These are phyloP conservation scores for Coniochaeta pulveracea DNA, from an alignment of 2,329 filamentous ascomycete species.

Conservation along the genomic window DNA sequence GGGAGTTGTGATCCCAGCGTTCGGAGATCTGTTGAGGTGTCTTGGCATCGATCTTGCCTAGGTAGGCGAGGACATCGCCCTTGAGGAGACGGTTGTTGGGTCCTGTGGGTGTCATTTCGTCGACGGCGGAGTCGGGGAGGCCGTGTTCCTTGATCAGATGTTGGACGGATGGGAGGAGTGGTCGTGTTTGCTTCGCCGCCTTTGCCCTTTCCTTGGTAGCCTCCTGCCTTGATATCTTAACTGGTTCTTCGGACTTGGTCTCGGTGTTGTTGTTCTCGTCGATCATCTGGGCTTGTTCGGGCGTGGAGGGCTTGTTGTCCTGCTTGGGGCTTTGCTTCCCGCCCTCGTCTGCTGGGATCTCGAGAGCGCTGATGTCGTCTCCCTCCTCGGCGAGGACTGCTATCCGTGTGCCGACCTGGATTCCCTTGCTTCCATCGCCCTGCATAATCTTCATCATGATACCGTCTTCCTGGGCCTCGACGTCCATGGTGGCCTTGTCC, in stretches of 20 bases:
- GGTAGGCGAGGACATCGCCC: constrained; percentile 84
- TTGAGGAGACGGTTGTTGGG: constrained; percentile 84
- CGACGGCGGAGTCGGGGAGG: constrained; percentile 61
- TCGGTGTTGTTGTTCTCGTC: constrained; percentile 11
- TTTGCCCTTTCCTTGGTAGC: constrained; percentile 34
- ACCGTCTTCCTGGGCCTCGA: constrained; percentile 85
- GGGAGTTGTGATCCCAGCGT: constrained; percentile 62
- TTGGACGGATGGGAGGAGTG: constrained; percentile 72
- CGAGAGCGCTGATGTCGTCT: constrained; percentile 64
- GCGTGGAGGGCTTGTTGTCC: constrained; percentile 15
- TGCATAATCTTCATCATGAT: constrained; percentile 74
- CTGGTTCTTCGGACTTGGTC: constrained; percentile 8
- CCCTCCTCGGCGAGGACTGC: constrained; percentile 72
- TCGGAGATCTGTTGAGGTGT: constrained; percentile 62
- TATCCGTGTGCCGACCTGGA: constrained; percentile 72
- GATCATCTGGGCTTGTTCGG: constrained; percentile 13
- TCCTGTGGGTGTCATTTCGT: constrained; percentile 77
- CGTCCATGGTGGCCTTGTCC: constrained; percentile 90
- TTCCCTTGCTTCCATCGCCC: constrained; percentile 60
- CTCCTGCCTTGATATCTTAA: constrained; percentile 15
- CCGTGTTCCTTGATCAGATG: constrained; percentile 72
- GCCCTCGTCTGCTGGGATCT: constrained; percentile 61
- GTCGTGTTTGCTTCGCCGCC: constrained; percentile 55
- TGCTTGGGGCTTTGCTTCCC: constrained; percentile 24
- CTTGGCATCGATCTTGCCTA: constrained; percentile 64